Evolutionary conservation across 192 early-diverging fungal genomes (phyloP).

Genomic region (Chytriomyces hyalinus): DNA sequence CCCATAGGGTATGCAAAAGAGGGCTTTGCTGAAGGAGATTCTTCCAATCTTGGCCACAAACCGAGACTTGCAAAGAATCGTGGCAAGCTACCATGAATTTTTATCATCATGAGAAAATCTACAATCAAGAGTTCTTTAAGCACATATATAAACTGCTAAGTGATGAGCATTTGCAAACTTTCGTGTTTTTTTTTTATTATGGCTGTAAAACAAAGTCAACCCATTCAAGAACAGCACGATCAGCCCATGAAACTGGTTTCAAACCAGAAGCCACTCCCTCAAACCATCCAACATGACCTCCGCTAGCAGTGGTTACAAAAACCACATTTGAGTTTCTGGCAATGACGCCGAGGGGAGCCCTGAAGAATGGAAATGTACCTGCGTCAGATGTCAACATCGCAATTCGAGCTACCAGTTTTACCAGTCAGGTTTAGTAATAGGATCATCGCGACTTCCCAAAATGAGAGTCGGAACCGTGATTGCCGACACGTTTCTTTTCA

Average conservation of each 20-base stretch:
- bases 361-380: background rate
- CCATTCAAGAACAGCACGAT: conserved; percentile 20
- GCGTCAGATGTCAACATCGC: background rate
- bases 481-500: conserved; percentile 40
- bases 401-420: background rate
- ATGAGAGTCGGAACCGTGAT: conserved; percentile 82
- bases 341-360: conserved; percentile 18
- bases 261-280: conserved; percentile 27
- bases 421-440: conserved; percentile 62
- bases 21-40: conserved; percentile 26
- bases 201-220: conserved; percentile 19
- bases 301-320: conserved; percentile 76
- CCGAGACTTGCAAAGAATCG: conserved; percentile 12
- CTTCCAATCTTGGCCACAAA: conserved; percentile 34
- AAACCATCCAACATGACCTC: conserved; percentile 96
- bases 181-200: no score
- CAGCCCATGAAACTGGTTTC: conserved; percentile 37
- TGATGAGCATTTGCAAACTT: no score
- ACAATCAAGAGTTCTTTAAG: no score
- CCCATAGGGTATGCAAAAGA: conserved; percentile 15
- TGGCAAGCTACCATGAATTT: conserved; percentile 16
- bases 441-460: conserved; percentile 87
- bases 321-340: conserved; percentile 75
- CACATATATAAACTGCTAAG: no score
- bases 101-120: background rate